Evolutionary conservation across 2,329 filamentous ascomycete genomes (phyloP).

Genomic region (Fusarium azukiicola): DNA sequence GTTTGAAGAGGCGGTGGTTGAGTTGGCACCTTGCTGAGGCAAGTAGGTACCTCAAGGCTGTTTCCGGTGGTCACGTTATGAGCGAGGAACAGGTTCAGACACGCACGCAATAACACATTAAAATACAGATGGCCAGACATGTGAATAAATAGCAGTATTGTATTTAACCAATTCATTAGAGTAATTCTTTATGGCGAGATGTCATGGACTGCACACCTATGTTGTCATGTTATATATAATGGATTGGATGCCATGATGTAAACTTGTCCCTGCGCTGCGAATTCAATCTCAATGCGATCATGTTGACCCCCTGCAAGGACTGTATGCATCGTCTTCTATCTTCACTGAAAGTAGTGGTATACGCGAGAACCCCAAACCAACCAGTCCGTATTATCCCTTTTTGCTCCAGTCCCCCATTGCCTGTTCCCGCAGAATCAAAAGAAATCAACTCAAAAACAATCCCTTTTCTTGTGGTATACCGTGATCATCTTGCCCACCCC

Average conservation of each 20-base stretch:
- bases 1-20: background rate
- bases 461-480: constrained; percentile 19
- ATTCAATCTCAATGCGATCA: constrained; percentile 45
- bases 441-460: constrained; percentile 33
- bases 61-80: background rate
- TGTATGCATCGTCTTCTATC: constrained; percentile 15
- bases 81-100: background rate
- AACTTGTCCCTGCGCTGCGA: constrained; percentile 26
- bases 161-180: too few species aligned
- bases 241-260: constrained; percentile 3
- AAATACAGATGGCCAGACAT: too few species aligned
- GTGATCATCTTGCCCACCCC: background rate
- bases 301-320: constrained; percentile 38
- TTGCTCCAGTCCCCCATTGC: constrained; percentile 41
- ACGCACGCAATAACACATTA: too few species aligned
- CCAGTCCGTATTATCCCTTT: constrained; percentile 23
- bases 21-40: too few species aligned
- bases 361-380: constrained; percentile 29
- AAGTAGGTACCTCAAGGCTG: background rate
- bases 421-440: constrained; percentile 39
- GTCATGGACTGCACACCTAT: too few species aligned
- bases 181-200: too few species aligned
- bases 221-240: constrained; percentile 18
- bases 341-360: constrained; percentile 31
- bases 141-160: too few species aligned